Base-by-base conservation (phyloP, 306 rosid genomes). In the Datisca glomerata region DNA sequence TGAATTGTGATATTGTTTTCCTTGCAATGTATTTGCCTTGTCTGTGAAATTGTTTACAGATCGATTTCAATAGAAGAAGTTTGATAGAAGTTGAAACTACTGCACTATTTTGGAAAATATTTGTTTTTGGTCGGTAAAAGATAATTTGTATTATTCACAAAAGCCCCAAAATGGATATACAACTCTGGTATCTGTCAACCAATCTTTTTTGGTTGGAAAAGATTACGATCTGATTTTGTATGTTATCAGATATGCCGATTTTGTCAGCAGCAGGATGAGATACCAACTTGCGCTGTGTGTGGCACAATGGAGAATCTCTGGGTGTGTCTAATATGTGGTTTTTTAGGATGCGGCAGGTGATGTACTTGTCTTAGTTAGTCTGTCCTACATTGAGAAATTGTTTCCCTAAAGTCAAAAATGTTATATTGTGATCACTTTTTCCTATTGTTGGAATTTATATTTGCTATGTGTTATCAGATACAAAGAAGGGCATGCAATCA, bases 281-380 rank as follows among this genome's bases (percentile, higher is more conserved):
- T 64, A 53, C 93, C 67, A 43, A 59, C 74, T 59, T 89, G 98
- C 69, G 63, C 64, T 60, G 60, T 78, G 35, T 89, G 98, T 48
- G 93, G 86, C 66, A 80, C 93, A 20, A 7, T 42, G 18, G 93
- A 78, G 64, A 74, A 89, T 66, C 75, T 75, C 28, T 89, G 91
- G 93, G 70, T 78, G 60, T 89, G 98, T 54, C 53, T 89, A 69
- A 75, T 84, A 47, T 89, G 98, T 51, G 98, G 95, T 42, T 89
- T 89, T 57, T 81, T 75, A 18, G 93, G 95, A 71, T 84, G 98
- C 71, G 98, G 93, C 77, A 74, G 98, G 93, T 89, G 72, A 66
- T 24, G 17, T 33, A 53, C 41, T 13, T 37, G 28, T 48, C 14
- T 24, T 18, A 21, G 17, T 38, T 54, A 19, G 47, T 58, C 45